Percentiles rank a stretch among this genome's conserved stretches.
phyloP scores from a whole-genome alignment of 257 asterid species.

The Prunella vulgaris region DNA sequence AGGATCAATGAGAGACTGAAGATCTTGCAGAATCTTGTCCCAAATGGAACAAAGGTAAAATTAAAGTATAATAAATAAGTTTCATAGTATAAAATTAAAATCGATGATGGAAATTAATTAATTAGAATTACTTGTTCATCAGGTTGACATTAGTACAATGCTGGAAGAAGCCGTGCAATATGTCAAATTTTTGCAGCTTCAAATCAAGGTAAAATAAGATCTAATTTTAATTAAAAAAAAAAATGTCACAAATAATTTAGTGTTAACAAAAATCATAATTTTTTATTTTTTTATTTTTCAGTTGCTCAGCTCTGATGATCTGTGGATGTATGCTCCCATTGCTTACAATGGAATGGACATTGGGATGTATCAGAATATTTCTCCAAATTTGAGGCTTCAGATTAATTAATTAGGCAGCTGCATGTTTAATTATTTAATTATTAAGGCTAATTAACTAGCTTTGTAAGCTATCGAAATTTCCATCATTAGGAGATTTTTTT shows the following conservation, averaged over 20 bases:
- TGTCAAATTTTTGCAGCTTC: constrained; percentile 83
- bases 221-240: no score
- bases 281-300: constrained; percentile 18
- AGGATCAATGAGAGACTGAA: constrained; percentile 77
- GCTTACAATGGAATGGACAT: constrained; percentile 83
- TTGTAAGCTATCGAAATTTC: constrained; percentile 23
- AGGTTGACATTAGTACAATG: constrained; percentile 93
- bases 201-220: constrained; percentile 63
- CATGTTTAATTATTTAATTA: neutral
- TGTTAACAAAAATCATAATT: neutral
- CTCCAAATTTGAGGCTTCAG: constrained; percentile 29
- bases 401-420: neutral
- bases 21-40: constrained; percentile 83
- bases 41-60: constrained; percentile 83
- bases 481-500: constrained; percentile 23
- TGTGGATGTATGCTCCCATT: constrained; percentile 93
- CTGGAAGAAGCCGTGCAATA: constrained; percentile 89
- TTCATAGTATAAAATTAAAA: no score
- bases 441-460: constrained; percentile 15
- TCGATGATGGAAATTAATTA: neutral
- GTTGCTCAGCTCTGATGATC: constrained; percentile 78
- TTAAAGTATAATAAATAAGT: no score
- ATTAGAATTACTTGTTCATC: neutral
- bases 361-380: constrained; percentile 46
- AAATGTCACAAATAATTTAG: neutral